Conservation (phyloP, 177 flowering plant genomes). For the Vitis hybrid region DNA sequence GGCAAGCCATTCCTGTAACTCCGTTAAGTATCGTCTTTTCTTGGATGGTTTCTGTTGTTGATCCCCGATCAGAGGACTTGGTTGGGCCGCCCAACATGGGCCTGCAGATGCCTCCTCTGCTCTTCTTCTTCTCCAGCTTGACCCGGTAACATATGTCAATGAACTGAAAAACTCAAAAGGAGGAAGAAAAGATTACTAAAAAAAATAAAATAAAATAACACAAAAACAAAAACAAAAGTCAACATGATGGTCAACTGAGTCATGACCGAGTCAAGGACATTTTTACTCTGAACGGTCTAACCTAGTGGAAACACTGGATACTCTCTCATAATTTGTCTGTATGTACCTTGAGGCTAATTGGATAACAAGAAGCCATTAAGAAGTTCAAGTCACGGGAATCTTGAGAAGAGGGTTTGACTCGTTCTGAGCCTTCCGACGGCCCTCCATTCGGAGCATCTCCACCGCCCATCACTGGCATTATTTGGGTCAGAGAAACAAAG, state of each 20-base stretch:
- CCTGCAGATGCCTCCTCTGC: slow-evolving; percentile 4
- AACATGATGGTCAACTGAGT: not conserved
- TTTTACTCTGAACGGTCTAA: too few relatives aligned
- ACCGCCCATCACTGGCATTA: slow-evolving; percentile 23
- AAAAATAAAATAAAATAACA: not conserved
- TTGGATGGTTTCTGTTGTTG: slow-evolving; percentile 17
- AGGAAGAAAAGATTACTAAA: too few relatives aligned
- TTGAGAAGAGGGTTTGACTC: slow-evolving; percentile 12
- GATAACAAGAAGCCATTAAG: slow-evolving; percentile 38
- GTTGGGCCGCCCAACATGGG: slow-evolving; percentile 7
- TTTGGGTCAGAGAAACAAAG: slow-evolving; percentile 2
- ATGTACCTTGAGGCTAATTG: slow-evolving; percentile 68
- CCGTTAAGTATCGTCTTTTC: slow-evolving; percentile 51
- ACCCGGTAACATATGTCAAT: slow-evolving; percentile 58
- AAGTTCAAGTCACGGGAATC: slow-evolving; percentile 22
- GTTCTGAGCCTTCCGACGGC: slow-evolving; percentile 13
- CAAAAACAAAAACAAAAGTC: slow-evolving; percentile 1
- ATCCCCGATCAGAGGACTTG: slow-evolving; percentile 4
- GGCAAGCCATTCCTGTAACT: slow-evolving; percentile 65
- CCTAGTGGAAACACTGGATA: too few relatives aligned
- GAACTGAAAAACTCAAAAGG: slow-evolving; percentile 41
- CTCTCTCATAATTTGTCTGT: not conserved
- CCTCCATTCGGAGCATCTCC: slow-evolving; percentile 21
- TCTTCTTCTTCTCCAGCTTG: slow-evolving; percentile 30
- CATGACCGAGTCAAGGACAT: too few relatives aligned